Conservation (phyloP, 192 early-diverging fungal genomes). For the Phlyctochytrium arcticum region DNA sequence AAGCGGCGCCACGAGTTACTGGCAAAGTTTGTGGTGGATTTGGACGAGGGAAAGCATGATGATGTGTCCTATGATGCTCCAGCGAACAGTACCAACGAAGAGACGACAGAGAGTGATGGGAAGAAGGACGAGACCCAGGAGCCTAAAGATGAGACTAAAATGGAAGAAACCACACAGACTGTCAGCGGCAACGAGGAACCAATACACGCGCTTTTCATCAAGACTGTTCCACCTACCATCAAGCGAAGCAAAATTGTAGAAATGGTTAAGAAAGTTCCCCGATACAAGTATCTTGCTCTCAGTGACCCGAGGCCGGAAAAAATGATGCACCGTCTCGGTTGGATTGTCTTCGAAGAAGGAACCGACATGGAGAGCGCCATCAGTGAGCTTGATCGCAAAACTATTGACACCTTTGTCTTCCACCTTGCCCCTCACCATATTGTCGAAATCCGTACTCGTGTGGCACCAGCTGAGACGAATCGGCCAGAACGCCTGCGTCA, state of each 20-base stretch:
- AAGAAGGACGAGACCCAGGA: slow-evolving; percentile 12
- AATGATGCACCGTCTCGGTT: slow-evolving; percentile 85
- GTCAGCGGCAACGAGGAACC: slow-evolving; percentile 19
- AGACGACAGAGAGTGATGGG: slow-evolving; percentile 11
- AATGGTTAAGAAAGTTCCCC: slow-evolving; percentile 50
- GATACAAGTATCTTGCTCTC: slow-evolving; percentile 79
- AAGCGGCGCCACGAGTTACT: slow-evolving; percentile 53
- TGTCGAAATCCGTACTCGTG: slow-evolving; percentile 40
- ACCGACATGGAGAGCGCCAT: slow-evolving; percentile 73
- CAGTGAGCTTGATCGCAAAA: slow-evolving; percentile 56
- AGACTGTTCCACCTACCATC: slow-evolving; percentile 70
- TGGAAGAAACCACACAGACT: background rate
- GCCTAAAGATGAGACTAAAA: background rate
- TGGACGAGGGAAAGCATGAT: slow-evolving; percentile 72
- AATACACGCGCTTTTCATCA: slow-evolving; percentile 68
- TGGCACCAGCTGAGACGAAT: slow-evolving; percentile 70
- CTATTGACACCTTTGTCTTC: slow-evolving; percentile 52
- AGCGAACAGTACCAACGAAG: slow-evolving; percentile 21
- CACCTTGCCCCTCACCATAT: slow-evolving; percentile 51
- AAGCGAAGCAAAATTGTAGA: slow-evolving; percentile 59
- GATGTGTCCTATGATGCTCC: slow-evolving; percentile 50
- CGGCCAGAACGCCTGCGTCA: slow-evolving; percentile 63
- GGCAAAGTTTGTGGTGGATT: slow-evolving; percentile 56
- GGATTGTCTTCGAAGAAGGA: slow-evolving; percentile 83
- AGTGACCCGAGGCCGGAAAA: slow-evolving; percentile 82